phyloP scores from a whole-genome alignment of 78 protist genomes.

The Mantamonas sphyraenae region DNA sequence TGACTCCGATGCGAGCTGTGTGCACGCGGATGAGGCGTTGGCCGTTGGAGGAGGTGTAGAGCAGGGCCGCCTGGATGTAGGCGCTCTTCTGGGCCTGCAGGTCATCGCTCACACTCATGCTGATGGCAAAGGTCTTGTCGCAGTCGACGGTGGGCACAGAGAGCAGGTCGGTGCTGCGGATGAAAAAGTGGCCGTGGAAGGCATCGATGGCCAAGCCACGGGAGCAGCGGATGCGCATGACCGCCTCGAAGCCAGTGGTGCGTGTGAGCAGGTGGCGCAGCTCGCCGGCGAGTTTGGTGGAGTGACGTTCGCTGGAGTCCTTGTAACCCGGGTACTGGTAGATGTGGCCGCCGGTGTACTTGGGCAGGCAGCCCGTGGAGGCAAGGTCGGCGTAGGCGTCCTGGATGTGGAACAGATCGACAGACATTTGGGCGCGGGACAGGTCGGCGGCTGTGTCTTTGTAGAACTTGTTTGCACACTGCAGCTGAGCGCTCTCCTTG shows the following conservation, averaged over 20 bases:
- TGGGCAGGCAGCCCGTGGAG: conserved; percentile 11
- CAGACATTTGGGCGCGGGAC: conserved; percentile 29
- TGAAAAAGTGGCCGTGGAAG: conserved; percentile 60
- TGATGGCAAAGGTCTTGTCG: conserved; percentile 49
- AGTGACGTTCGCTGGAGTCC: conserved; percentile 30
- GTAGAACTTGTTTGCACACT: conserved; percentile 41
- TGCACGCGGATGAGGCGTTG: conserved; percentile 62
- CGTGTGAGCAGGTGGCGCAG: conserved; percentile 23
- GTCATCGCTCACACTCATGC: conserved; percentile 27
- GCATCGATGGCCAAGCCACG: conserved; percentile 22
- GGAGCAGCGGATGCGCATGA: conserved; percentile 61
- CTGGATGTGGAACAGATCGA: conserved; percentile 48
- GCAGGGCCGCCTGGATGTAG: conserved; percentile 49
- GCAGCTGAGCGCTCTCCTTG: conserved; percentile 26
- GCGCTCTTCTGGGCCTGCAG: conserved; percentile 9
- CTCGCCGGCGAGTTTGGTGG: conserved; percentile 28
- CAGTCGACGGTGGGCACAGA: conserved; percentile 47
- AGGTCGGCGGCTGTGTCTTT: conserved; percentile 52
- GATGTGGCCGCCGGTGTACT: conserved; percentile 55
- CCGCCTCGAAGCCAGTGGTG: conserved; percentile 58
- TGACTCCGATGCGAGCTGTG: conserved; percentile 20
- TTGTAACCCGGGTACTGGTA: conserved; percentile 39
- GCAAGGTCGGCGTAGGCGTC: conserved; percentile 28
- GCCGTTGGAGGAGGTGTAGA: conserved; percentile 59
- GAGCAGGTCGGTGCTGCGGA: conserved; percentile 43